Percentiles rank a stretch among this genome's conserved stretches.
These are phyloP conservation scores for Epichloe baconii DNA, from an alignment of 2,329 filamentous ascomycete species.

Conservation along the genomic window DNA sequence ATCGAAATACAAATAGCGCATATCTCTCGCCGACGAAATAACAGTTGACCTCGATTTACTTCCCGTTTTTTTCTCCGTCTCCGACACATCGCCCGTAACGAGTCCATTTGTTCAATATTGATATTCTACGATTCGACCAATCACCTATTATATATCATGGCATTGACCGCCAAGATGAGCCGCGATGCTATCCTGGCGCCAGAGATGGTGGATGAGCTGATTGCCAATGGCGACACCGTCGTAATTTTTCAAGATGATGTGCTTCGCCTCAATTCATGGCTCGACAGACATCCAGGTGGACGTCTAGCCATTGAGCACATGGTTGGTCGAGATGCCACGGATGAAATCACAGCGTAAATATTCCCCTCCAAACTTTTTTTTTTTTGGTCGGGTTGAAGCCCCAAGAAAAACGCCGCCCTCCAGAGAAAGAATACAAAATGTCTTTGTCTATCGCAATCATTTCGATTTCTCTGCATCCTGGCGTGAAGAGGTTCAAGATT, in stretches of 20 bases:
- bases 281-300: conserved; percentile 46
- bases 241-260: conserved; percentile 43
- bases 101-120: not conserved
- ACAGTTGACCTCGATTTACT: not conserved
- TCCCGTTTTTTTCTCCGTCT: too few species aligned
- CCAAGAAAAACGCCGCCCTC: not conserved
- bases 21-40: not conserved
- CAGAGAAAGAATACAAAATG: not conserved
- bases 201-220: conserved; percentile 34
- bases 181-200: conserved; percentile 31
- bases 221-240: conserved; percentile 41
- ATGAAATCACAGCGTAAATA: conserved; percentile 22
- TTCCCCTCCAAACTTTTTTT: not conserved
- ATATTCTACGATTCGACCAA: not conserved
- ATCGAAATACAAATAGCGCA: not conserved
- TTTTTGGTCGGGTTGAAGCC: not conserved
- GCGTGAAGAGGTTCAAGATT: not conserved
- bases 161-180: conserved; percentile 15
- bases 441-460: not conserved
- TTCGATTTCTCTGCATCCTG: not conserved
- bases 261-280: conserved; percentile 44
- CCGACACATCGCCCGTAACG: not conserved
- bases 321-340: conserved; percentile 24
- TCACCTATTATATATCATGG: not conserved
- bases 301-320: conserved; percentile 45